phyloP scores from a whole-genome alignment of 2,329 filamentous ascomycete genomes.

The Cladosporium sp. region DNA sequence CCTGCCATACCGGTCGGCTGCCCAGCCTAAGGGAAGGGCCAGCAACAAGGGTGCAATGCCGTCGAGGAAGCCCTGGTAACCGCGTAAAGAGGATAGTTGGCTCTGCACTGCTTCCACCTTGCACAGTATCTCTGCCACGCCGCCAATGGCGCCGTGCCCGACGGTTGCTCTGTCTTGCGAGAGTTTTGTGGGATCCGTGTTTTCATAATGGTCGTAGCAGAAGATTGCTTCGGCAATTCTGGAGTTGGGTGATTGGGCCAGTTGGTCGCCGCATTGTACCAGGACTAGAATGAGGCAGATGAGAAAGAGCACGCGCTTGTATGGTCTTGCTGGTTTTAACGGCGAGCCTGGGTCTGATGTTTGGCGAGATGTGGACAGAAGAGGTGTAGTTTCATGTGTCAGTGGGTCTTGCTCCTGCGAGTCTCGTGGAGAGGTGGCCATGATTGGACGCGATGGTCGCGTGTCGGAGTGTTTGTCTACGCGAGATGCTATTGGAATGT shows the following conservation, averaged over 20 bases:
- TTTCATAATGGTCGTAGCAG: slow-evolving; percentile 52
- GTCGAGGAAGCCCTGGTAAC: slow-evolving; percentile 49
- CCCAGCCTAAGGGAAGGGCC: slow-evolving; percentile 39
- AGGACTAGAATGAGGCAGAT: slow-evolving; percentile 10
- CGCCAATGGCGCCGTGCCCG: slow-evolving; percentile 35
- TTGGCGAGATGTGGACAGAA: background rate
- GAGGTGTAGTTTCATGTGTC: slow-evolving; percentile 2
- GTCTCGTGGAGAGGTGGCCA: background rate
- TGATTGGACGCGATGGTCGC: background rate
- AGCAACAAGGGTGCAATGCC: slow-evolving; percentile 44
- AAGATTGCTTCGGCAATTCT: slow-evolving; percentile 57
- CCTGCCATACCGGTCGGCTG: slow-evolving; percentile 38
- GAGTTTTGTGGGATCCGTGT: slow-evolving; percentile 38
- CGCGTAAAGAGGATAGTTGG: slow-evolving; percentile 53
- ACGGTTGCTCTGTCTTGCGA: slow-evolving; percentile 28
- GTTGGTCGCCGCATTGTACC: slow-evolving; percentile 35
- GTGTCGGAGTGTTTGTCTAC: background rate
- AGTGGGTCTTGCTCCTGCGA: background rate
- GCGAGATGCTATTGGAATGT: background rate
- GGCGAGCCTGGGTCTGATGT: background rate
- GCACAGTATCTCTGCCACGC: slow-evolving; percentile 47
- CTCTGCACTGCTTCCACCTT: slow-evolving; percentile 54
- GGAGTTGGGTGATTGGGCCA: slow-evolving; percentile 45
- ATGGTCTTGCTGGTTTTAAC: background rate
- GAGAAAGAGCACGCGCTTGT: slow-evolving; percentile 5